Evolutionary conservation across 352 stramenopile species (phyloP), one percentile per base, ranked within the genome.

Genomic region (Globisporangium abappressorium): DNA sequence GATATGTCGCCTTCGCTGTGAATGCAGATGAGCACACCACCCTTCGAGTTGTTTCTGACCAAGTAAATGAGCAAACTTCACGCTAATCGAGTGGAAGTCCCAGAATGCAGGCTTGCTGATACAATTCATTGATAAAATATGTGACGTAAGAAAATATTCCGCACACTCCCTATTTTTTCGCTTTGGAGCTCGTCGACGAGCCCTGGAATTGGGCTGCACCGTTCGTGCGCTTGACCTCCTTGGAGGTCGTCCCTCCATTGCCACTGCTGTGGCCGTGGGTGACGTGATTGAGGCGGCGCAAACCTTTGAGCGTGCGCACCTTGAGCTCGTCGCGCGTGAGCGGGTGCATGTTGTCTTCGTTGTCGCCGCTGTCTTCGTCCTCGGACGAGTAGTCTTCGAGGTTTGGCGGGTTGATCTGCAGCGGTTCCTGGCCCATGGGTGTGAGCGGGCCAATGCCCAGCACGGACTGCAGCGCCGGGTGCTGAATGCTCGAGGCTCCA

Each of bases 351-450:
- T 73, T 80, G 47, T 97, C 91, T 26, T 91, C 81, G 57, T 95
- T 91, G 64, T 97, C 91, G 22, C 82, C 83, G 46, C 93, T 88
- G 61, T 96, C 91, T 33, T 94, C 86, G 63, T 94, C 92, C 43
- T 97, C 91, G n/a, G 94, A 96, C n/a, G 84, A 96, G 72, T 97
- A 98, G 78, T 98, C 94, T 62, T 98, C 87, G 6, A 98, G 71
- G 68, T 97, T 97, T 9, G 94, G 93, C 41, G 95, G 93, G 65
- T 98, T 98, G 70, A 98, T 95, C 68, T 97, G 94, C 59, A 98
- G 71, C 28, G 87, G 82, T 41, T 98, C 90, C 64, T 95, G 78
- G 2, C 91, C 90, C 92, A 97, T 97, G 8, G 93, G 90, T 51
- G 90, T 91, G 43, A 93, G 80, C 1, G 93, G 91, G 0, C 90